Evolutionary conservation across 2,329 filamentous ascomycete species (phyloP).

Genomic region (Trichoderma gracile): DNA sequence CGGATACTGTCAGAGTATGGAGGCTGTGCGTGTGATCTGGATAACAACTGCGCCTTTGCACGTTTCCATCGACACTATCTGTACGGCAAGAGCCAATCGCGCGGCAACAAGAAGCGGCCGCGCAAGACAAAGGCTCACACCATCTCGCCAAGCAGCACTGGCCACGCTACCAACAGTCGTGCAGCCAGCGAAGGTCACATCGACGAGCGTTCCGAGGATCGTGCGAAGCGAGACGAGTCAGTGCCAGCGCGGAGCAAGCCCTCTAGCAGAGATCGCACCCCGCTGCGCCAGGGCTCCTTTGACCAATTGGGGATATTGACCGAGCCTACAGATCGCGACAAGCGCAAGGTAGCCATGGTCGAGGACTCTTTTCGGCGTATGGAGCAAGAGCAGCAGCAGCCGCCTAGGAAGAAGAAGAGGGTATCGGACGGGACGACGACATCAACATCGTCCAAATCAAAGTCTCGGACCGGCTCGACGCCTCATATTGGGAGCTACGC

Average conservation of each 20-base stretch:
- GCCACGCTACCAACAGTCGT: conserved; percentile 62
- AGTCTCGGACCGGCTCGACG: conserved; percentile 42
- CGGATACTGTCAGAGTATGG: conserved; percentile 75
- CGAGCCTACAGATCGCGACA: conserved; percentile 65
- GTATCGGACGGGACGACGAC: conserved; percentile 53
- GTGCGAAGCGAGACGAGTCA: conserved; percentile 50
- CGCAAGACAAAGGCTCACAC: conserved; percentile 57
- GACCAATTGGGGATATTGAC: conserved; percentile 62
- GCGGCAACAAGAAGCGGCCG: conserved; percentile 51
- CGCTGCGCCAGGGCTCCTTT: conserved; percentile 59
- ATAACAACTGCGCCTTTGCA: conserved; percentile 62
- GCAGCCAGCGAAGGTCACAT: conserved; percentile 62
- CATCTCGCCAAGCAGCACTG: conserved; percentile 63
- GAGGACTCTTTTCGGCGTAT: conserved; percentile 64
- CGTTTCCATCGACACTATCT: conserved; percentile 63
- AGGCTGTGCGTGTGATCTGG: conserved; percentile 72
- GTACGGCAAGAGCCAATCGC: conserved; percentile 46
- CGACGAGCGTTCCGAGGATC: conserved; percentile 54
- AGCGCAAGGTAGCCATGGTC: conserved; percentile 66
- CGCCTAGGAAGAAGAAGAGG: conserved; percentile 63
- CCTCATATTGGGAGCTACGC: conserved; percentile 47
- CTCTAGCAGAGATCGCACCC: conserved; percentile 65
- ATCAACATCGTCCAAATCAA: conserved; percentile 43
- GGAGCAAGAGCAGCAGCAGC: conserved; percentile 57
- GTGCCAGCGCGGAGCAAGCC: conserved; percentile 63